These are phyloP conservation scores for Sporothrix curviconia DNA, from an alignment of 2,329 filamentous ascomycete genomes.

Conservation along the genomic window DNA sequence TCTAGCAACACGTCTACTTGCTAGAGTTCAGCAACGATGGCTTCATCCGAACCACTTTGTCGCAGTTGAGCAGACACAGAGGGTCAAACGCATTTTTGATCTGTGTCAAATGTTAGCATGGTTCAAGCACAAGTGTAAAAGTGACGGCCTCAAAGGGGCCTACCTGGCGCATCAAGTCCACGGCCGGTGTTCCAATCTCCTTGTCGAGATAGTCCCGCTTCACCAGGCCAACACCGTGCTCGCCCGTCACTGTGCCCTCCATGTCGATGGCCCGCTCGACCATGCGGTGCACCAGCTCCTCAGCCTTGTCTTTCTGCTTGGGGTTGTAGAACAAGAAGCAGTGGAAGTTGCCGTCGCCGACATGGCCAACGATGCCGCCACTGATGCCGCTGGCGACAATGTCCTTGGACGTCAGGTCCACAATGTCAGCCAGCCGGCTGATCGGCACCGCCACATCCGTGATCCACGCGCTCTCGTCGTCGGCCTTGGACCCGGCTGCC, in stretches of 20 bases:
- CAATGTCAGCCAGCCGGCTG: constrained; percentile 63
- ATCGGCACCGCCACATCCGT: constrained; percentile 82
- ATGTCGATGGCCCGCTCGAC: constrained; percentile 78
- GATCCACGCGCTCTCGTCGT: constrained; percentile 72
- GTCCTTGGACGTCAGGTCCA: constrained; percentile 69
- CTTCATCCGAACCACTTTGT: constrained; percentile 61
- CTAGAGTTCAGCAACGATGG: no score
- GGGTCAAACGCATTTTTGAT: constrained; percentile 78
- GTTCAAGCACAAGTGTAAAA: no score
- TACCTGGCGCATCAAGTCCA: constrained; percentile 81
- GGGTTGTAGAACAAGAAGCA: constrained; percentile 56
- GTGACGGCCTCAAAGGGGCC: no score
- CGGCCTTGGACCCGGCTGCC: constrained; percentile 60
- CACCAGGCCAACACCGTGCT: constrained; percentile 77
- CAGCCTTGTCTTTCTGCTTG: constrained; percentile 58
- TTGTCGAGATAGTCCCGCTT: constrained; percentile 79
- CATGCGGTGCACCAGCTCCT: constrained; percentile 72
- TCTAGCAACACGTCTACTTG: no score
- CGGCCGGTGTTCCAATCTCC: constrained; percentile 66
- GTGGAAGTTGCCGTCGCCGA: constrained; percentile 65
- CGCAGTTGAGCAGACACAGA: constrained; percentile 60
- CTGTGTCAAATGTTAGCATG: no score
- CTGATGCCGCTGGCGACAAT: constrained; percentile 63
- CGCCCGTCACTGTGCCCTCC: constrained; percentile 79
- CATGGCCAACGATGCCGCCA: constrained; percentile 65